phyloP scores from a whole-genome alignment of 306 rosid genomes.

The Medicago arabica region DNA sequence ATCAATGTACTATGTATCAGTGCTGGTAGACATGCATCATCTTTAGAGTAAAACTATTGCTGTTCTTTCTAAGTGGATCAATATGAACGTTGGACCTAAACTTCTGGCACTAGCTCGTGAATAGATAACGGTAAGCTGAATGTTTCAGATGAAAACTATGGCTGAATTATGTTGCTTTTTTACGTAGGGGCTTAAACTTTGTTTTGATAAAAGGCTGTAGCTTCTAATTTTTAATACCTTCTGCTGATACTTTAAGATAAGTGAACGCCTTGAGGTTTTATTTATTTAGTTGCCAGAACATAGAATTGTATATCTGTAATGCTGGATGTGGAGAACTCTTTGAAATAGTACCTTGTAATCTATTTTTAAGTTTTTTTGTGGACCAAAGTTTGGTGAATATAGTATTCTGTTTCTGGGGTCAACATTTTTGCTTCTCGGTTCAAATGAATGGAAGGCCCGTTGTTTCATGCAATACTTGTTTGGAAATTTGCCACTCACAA shows the following conservation, averaged over 20 bases:
- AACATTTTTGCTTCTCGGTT: slow-evolving; percentile 25
- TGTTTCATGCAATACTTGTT: background rate
- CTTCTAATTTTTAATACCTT: slow-evolving; percentile 45
- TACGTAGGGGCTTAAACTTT: slow-evolving; percentile 1
- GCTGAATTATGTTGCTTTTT: slow-evolving; percentile 3
- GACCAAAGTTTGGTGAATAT: slow-evolving; percentile 27
- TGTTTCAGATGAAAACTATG: slow-evolving; percentile 36
- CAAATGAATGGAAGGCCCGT: background rate
- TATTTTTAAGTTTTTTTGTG: slow-evolving; percentile 33
- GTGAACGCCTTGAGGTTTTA: slow-evolving; percentile 49
- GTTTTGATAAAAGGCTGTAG: slow-evolving; percentile 44
- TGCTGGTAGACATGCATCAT: slow-evolving; percentile 13
- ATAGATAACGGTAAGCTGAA: slow-evolving; percentile 30
- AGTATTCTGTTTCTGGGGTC: slow-evolving; percentile 38
- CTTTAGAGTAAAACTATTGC: slow-evolving; percentile 28
- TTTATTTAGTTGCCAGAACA: slow-evolving; percentile 22
- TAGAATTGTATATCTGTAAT: slow-evolving; percentile 39
- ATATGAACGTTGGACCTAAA: slow-evolving; percentile 22
- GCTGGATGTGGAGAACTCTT: slow-evolving; percentile 45
- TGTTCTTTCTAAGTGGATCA: slow-evolving; percentile 31
- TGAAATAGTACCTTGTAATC: slow-evolving; percentile 45
- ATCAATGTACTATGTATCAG: slow-evolving; percentile 1
- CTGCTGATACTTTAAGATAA: slow-evolving; percentile 45
- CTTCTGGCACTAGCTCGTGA: slow-evolving; percentile 31
- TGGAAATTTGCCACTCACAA: background rate